Evolutionary conservation across 2,329 filamentous ascomycete genomes (phyloP), one percentile per base, ranked within the genome.

Genomic region (Alternaria postmessia): DNA sequence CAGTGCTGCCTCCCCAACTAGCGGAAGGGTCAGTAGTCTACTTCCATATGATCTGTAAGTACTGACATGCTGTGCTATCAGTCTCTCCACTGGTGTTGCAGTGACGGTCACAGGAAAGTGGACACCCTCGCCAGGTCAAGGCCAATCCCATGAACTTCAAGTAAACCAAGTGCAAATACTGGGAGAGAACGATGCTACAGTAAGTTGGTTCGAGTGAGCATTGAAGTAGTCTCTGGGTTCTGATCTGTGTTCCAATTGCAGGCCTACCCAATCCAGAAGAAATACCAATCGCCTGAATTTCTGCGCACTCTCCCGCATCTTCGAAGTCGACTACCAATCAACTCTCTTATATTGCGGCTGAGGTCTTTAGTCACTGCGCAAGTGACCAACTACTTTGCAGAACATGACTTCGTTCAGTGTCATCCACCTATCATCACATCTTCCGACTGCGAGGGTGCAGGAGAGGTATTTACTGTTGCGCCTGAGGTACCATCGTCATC

Each of bases 341-440:
- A 96, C 79, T 87, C 93, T 26, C 85, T 93, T 42, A 82, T 97
- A 61, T 83, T 97, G 48, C 90, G 92, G 47, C 86, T 98, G 62
- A 88, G 95, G 64, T 98, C 94, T 30, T 88, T 94, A 66, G 86
- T 90, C 68, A 90, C 93, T 64, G 87, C 89, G 49, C 85, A 89
- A 47, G 78, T 96, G 43, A 91, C 88, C 54, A 86, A 85, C 47
- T 94, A 93, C 79, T 97, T 98, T 79, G 85, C 86, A 47, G 80
- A 83, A 26, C 85, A 88, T 60, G 84, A 88, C 57, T 94, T 92
- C 71, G 85, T 92, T 59, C 91, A 98, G 79, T 92, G 92, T 7
- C 94, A 98, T 69, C 92, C 95, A 4, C 95, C 95, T 5, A 89
- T 98, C 71, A 92, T 99, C 72, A 98, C 95, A 2, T 97, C 94